phyloP scores from a whole-genome alignment of 352 stramenopile genomes.

The Phytophthora vignae region DNA sequence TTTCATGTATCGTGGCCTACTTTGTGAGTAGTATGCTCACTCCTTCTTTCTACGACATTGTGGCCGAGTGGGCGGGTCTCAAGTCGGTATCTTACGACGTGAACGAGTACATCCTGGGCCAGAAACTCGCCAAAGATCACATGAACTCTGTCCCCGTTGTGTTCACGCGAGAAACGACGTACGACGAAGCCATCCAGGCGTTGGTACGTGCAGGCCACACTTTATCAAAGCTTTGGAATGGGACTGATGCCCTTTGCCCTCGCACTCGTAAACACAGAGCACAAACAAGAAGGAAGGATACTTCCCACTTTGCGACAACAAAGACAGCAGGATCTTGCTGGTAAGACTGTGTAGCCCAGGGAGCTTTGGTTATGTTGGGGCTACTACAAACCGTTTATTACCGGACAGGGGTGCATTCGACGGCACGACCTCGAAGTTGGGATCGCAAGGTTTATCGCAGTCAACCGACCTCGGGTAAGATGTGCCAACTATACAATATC shows the following conservation, averaged over 20 bases:
- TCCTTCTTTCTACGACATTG: slow-evolving; percentile 87
- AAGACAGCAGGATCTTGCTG: slow-evolving; percentile 56
- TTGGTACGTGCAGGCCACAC: slow-evolving; percentile 44
- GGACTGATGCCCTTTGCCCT: too few species aligned
- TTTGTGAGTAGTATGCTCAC: slow-evolving; percentile 84
- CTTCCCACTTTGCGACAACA: slow-evolving; percentile 76
- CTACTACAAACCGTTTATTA: too few species aligned
- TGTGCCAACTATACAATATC: neutral
- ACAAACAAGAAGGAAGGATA: slow-evolving; percentile 76
- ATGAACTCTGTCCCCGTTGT: slow-evolving; percentile 64
- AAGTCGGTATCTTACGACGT: slow-evolving; percentile 86
- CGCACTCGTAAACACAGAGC: slow-evolving; percentile 41
- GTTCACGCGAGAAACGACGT: slow-evolving; percentile 82
- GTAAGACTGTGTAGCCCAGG: slow-evolving; percentile 26
- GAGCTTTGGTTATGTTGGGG: neutral
- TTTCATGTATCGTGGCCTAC: slow-evolving; percentile 86
- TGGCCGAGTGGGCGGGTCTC: slow-evolving; percentile 76
- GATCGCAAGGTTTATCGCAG: slow-evolving; percentile 76
- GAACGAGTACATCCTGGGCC: slow-evolving; percentile 78
- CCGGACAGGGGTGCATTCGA: slow-evolving; percentile 62
- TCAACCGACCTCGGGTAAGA: slow-evolving; percentile 66
- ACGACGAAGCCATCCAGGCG: slow-evolving; percentile 69
- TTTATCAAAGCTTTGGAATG: too few species aligned
- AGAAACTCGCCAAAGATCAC: slow-evolving; percentile 73
- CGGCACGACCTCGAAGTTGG: slow-evolving; percentile 80